Base-by-base conservation (phyloP, 129 eudicot genomes). In the Flaveria brownii region DNA sequence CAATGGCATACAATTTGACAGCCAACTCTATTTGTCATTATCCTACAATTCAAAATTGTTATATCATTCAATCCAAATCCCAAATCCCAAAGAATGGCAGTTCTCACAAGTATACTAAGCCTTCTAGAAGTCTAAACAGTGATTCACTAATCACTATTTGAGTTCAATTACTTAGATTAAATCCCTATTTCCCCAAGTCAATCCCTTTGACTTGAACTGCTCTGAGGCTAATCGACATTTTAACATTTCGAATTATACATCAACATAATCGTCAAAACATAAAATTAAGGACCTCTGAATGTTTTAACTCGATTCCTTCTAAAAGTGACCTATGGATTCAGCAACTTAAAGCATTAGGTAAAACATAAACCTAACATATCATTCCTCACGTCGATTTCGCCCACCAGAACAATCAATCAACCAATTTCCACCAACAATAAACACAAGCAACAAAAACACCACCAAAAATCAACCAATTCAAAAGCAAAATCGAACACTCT, bases 321-420 rank as follows among this genome's bases (percentile, higher is more conserved):
- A 3, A 36, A 36, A 36, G 41, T 36, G 41, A 36, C 41, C 41
- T 36, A 36, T 36, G 41, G 41, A 36, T 36, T 36, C 41, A 36
- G 41, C 8, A 7, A 36, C 41, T 36, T 36, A 36, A 33, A 36
- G 41, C 41, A 36, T 36, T 36, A 36, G 12, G 43, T 50, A 15
- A 16, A 50, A 6, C 0, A 25, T 50, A 50, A 71, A 26, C 46
- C 28, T 71, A 51, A 28, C 63, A 7, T 47, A 6, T 49, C 52
- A 18, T 49, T 30, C 71, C 60, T 36, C 64, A 62, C 16, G n/a
- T 51, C 25, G 22, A 49, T 62, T 46, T 23, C 52, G 4, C 78
- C 39, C 18, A 65, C 1, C 13, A 65, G 57, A 80, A 52, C 79
- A 73, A 71, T 42, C 42, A 82, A 42, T 60, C 70, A 61, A 9